Evolutionary conservation across 495 filamentous ascomycete genomes (phyloP).

Genomic region (Lasiosphaeriaceae sp.): DNA sequence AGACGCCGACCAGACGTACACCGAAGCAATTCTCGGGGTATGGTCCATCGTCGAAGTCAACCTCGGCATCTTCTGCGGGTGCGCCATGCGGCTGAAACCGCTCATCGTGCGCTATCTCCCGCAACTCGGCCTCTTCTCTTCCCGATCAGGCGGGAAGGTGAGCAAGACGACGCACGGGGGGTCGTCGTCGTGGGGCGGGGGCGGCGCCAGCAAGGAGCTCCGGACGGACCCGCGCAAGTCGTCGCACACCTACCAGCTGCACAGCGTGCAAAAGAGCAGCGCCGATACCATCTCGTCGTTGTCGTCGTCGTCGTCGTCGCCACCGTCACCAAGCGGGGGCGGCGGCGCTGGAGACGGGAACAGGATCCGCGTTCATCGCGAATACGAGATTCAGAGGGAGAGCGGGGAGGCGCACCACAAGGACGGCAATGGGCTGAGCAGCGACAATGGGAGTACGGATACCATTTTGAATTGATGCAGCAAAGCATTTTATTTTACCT

Average conservation of each 20-base stretch:
- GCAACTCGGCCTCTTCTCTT: conserved; percentile 9
- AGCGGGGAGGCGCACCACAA: too few species aligned
- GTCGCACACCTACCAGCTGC: conserved; percentile 17
- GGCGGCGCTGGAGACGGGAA: neutral
- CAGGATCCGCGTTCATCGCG: neutral
- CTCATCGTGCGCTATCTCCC: conserved; percentile 15
- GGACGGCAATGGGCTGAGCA: too few species aligned
- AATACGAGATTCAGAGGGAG: too few species aligned
- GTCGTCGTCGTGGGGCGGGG: too few species aligned
- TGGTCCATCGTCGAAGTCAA: conserved; percentile 42
- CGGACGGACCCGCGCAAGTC: neutral
- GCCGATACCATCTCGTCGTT: neutral
- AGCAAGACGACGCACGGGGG: neutral
- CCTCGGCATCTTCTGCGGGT: conserved; percentile 35
- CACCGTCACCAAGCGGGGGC: too few species aligned
- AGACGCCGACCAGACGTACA: conserved; percentile 17
- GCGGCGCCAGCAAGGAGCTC: conserved; percentile 1
- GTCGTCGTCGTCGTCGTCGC: too few species aligned
- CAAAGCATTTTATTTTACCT: too few species aligned
- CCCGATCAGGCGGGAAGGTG: neutral
- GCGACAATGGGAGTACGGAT: too few species aligned
- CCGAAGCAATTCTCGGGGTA: conserved; percentile 21
- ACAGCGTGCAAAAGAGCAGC: conserved; percentile 17
- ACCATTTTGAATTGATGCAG: too few species aligned
- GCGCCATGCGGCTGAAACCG: conserved; percentile 22